phyloP scores from a whole-genome alignment of 768 basidiomycete genomes.

The Boletus speciosus region DNA sequence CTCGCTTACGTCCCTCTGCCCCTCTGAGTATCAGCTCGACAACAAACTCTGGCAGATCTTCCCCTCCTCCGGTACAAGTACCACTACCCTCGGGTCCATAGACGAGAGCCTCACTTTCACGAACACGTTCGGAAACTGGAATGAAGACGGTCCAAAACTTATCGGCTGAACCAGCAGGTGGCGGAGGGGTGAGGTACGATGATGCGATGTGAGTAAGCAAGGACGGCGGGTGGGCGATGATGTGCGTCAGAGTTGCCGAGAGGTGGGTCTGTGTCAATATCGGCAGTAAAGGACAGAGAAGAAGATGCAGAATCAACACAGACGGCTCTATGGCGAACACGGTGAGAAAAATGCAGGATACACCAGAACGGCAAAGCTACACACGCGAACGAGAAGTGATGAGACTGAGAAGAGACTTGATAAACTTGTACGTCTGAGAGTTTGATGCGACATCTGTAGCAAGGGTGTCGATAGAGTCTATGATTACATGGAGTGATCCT shows the following conservation, averaged over 20 bases:
- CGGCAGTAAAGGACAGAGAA: slow-evolving; percentile 48
- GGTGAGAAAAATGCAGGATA: slow-evolving; percentile 8
- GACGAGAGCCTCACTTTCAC: slow-evolving; percentile 59
- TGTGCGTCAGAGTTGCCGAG: slow-evolving; percentile 58
- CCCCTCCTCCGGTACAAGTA: slow-evolving; percentile 33
- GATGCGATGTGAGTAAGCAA: slow-evolving; percentile 66
- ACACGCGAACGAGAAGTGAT: slow-evolving; percentile 50
- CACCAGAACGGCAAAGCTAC: slow-evolving; percentile 10
- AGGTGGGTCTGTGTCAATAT: slow-evolving; percentile 60
- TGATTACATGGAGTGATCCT: slow-evolving; percentile 55
- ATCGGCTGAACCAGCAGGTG: slow-evolving; percentile 53
- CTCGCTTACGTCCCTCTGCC: slow-evolving; percentile 47
- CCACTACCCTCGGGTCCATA: slow-evolving; percentile 57
- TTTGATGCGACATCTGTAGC: slow-evolving; percentile 54
- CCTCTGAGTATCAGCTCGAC: slow-evolving; percentile 59
- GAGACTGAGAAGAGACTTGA: slow-evolving; percentile 45
- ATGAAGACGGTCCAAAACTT: slow-evolving; percentile 83
- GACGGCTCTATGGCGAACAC: slow-evolving; percentile 41
- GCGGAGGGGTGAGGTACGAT: slow-evolving; percentile 70
- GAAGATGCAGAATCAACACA: slow-evolving; percentile 57
- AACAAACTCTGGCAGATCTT: slow-evolving; percentile 45
- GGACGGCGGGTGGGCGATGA: slow-evolving; percentile 66
- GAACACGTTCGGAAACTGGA: slow-evolving; percentile 58
- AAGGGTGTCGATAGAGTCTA: slow-evolving; percentile 74
- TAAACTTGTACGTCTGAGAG: slow-evolving; percentile 49